Evolutionary conservation across 805 yeast genomes (phyloP).

Genomic region (Wickerhamiella allomyrinae): DNA sequence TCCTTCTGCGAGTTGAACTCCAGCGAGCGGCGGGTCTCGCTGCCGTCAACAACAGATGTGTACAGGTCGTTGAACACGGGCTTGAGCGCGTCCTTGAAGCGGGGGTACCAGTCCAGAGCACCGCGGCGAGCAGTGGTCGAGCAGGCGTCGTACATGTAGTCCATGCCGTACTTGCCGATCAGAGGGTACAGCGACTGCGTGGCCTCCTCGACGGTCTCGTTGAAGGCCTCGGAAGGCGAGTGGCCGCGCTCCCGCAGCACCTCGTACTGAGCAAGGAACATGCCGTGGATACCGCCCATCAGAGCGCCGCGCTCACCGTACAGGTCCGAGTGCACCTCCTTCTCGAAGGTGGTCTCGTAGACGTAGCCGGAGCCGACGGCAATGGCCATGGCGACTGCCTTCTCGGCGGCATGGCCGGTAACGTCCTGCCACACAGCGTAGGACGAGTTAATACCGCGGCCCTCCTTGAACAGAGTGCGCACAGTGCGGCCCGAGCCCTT

Average conservation of each 20-base stretch:
- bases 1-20: slow-evolving; percentile 97
- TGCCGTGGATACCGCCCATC: slow-evolving; percentile 99
- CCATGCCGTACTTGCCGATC: slow-evolving; percentile 99
- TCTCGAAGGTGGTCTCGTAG: slow-evolving; percentile 98
- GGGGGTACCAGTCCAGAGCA: slow-evolving; percentile 99
- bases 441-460: slow-evolving; percentile 99
- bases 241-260: slow-evolving; percentile 99
- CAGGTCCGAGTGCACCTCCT: slow-evolving; percentile 96
- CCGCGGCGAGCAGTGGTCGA: slow-evolving; percentile 99
- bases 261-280: slow-evolving; percentile 99
- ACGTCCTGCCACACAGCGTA: slow-evolving; percentile 99
- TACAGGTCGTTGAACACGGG: slow-evolving; percentile 96
- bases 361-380: slow-evolving; percentile 99
- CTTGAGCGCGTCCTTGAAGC: slow-evolving; percentile 96
- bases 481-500: slow-evolving; percentile 99
- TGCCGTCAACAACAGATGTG: slow-evolving; percentile 87
- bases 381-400: slow-evolving; percentile 94
- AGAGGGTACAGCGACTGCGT: slow-evolving; percentile 98
- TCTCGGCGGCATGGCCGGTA: slow-evolving; percentile 97
- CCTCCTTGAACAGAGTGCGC: slow-evolving; percentile 98
- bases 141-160: slow-evolving; percentile 99
- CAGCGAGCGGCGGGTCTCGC: slow-evolving; percentile 95
- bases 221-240: slow-evolving; percentile 99
- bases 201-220: slow-evolving; percentile 99
- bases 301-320: slow-evolving; percentile 99